Base-by-base conservation (phyloP, 148 eudicot genomes). In the Diospyros kaki region DNA sequence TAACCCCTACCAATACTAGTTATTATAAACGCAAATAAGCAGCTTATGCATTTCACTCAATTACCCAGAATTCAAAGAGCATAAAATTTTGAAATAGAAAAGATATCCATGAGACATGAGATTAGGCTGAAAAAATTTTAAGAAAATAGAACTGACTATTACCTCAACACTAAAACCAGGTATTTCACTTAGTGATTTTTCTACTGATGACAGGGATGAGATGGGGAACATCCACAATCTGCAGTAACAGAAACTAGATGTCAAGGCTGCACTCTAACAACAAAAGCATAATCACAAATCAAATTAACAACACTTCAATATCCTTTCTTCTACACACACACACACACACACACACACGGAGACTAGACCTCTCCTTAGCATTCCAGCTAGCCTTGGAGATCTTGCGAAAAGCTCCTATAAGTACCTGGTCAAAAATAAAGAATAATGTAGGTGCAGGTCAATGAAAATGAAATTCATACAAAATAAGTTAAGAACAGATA, bases 221-320 rank as follows among this genome's bases (percentile, higher is more conserved):
- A 79, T 14, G 18, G 99, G 99, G 72, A 95, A 89, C 77, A 81
- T 80, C 99, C 99, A 95, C 77, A 94, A 78, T 85, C 98, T 94
- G 92, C 80, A 82, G 39, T 54, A 66, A 66, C 8, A 9, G 17
- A 45, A 40, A 46, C 60, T 59, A 18, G 59, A 44, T 63, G 38
- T 42, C 18, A 71, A 70, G 43, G 53, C 61, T 70, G 71, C 53
- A 52, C 64, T 61, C 51, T 65, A n/a, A 53, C 14, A 43, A 3
- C 55, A 58, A 58, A 64, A 41, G 52, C n/a, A 61, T 40, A 12
- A 65, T 18, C 5, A 2, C n/a, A 54, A 65, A 55, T 5, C 67
- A 53, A 77, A 42, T 38, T 9, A 73, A 53, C 50, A 53, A 44
- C 73, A 79, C 58, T 2, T 18, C 8, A 39, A 42, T 28, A 28